Conservation (phyloP, 352 stramenopile genomes). For the Globisporangium carolinianum region DNA sequence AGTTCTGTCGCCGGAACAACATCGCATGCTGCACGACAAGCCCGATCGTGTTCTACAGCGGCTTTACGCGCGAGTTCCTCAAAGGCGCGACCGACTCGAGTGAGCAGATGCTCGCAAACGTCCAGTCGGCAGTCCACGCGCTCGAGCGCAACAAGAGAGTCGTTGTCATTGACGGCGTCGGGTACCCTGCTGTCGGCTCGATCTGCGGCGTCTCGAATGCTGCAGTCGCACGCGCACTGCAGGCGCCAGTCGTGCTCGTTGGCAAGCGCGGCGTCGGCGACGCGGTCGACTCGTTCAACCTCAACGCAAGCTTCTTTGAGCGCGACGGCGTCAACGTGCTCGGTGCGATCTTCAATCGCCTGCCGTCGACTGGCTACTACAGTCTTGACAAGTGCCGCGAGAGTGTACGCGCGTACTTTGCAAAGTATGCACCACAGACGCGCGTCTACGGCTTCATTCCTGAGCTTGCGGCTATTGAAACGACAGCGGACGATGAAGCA, state of each 20-base stretch:
- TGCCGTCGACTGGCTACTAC: conserved; percentile 92
- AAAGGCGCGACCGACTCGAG: conserved; percentile 85
- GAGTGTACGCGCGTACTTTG: conserved; percentile 91
- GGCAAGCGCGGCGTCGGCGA: conserved; percentile 95
- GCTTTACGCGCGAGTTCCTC: conserved; percentile 96
- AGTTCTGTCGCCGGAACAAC: conserved; percentile 88
- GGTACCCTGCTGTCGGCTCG: conserved; percentile 89
- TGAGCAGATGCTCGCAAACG: conserved; percentile 79
- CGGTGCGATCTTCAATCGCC: conserved; percentile 95
- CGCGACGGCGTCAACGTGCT: conserved; percentile 87
- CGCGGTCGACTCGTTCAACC: conserved; percentile 96
- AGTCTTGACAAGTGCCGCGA: conserved; percentile 88
- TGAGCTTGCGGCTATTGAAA: conserved; percentile 34
- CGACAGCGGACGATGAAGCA: not conserved
- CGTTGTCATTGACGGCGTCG: conserved; percentile 95
- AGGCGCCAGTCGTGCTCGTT: conserved; percentile 90
- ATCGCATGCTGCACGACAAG: conserved; percentile 88
- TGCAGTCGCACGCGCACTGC: conserved; percentile 48
- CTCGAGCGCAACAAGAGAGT: conserved; percentile 86
- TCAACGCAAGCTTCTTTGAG: conserved; percentile 96
- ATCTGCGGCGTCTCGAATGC: conserved; percentile 81
- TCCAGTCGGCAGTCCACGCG: conserved; percentile 80
- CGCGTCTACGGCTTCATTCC: conserved; percentile 81
- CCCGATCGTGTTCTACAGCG: conserved; percentile 95
- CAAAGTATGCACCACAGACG: conserved; percentile 60